Evolutionary conservation across 306 rosid species (phyloP), one percentile per base, ranked within the genome.

Genomic region (Gleditsia sinensis): DNA sequence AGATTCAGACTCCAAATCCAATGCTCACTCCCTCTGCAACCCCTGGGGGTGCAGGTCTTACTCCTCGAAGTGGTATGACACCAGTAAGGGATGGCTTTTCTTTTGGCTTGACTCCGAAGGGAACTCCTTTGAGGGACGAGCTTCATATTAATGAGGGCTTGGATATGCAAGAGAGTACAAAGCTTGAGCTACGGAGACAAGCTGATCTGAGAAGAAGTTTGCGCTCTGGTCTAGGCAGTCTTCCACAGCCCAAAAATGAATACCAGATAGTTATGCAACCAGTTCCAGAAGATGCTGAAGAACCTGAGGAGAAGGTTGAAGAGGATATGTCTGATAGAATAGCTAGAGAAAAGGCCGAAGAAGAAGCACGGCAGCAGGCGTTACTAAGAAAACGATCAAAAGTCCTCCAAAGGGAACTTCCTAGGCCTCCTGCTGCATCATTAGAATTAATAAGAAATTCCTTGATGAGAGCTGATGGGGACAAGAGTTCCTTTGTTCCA

Each of bases 321-420:
- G 98, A 93, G 81, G 98, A 93, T 71, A 93, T 93, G 98, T 93
- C 98, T 25, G 97, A 93, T 67, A 89, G 90, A 83, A 34, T 91
- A n/a, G 98, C 97, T 71, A 86, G 97, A 75, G 96, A 91, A 78
- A 91, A 82, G 72, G 98, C 93, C 0, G 97, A 86, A 70, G 98
- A 93, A 79, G 98, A 93, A 78, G 96, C 92, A 34, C 85, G 88
- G 1, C 93, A 46, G 64, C 97, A 89, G 56, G 98, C 93, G 58
- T 86, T 91, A 75, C 97, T 93, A 74, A 86, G 90, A 83, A 93
- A 93, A 76, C 84, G 98, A 75, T 93, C 98, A 14, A 93, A 93
- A 88, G 98, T 93, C 23, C 91, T 93, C 68, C 96, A 91, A 58
- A 89, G 98, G 83, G 98, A 82, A 83, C 96, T 93, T 74, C 98